These are phyloP conservation scores for Rhodocollybia butyracea DNA, from an alignment of 768 basidiomycete genomes.

Conservation along the genomic window DNA sequence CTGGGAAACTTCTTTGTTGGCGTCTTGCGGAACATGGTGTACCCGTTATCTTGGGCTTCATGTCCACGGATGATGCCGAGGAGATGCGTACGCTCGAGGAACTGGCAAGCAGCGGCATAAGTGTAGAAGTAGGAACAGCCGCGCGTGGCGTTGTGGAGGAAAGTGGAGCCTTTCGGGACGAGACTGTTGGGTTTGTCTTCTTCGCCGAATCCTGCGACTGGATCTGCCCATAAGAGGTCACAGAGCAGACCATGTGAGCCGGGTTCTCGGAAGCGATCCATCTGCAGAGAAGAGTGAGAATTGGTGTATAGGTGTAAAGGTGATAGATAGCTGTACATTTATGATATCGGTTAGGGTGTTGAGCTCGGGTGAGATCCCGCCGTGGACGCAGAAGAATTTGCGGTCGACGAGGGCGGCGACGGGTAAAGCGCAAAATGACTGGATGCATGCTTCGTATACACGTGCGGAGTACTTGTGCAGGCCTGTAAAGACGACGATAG, in stretches of 20 bases:
- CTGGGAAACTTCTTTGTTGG: conserved; percentile 94
- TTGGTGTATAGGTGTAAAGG: neutral
- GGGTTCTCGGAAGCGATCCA: conserved; percentile 92
- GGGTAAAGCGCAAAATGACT: conserved; percentile 88
- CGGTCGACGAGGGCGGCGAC: conserved; percentile 89
- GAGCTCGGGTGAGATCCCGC: conserved; percentile 89
- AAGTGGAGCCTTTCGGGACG: conserved; percentile 51
- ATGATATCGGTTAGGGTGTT: conserved; percentile 73
- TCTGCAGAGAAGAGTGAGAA: conserved; percentile 36
- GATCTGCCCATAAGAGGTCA: conserved; percentile 96
- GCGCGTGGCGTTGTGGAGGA: conserved; percentile 10
- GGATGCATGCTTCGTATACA: conserved; percentile 91
- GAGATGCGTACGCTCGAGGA: conserved; percentile 87
- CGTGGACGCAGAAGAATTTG: conserved; percentile 97
- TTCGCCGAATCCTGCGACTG: conserved; percentile 83
- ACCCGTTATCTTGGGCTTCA: conserved; percentile 97
- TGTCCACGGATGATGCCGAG: conserved; percentile 95
- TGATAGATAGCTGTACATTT: too few species aligned
- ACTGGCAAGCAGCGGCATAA: conserved; percentile 87
- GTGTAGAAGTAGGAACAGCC: conserved; percentile 41
- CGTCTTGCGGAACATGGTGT: conserved; percentile 92
- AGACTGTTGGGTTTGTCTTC: conserved; percentile 56
- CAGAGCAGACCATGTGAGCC: conserved; percentile 89
- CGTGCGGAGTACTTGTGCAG: conserved; percentile 84
- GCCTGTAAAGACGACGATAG: conserved; percentile 38